Evolutionary conservation across 352 stramenopile species (phyloP), one percentile per base, ranked within the genome.

Genomic region (Phytophthora quininea): DNA sequence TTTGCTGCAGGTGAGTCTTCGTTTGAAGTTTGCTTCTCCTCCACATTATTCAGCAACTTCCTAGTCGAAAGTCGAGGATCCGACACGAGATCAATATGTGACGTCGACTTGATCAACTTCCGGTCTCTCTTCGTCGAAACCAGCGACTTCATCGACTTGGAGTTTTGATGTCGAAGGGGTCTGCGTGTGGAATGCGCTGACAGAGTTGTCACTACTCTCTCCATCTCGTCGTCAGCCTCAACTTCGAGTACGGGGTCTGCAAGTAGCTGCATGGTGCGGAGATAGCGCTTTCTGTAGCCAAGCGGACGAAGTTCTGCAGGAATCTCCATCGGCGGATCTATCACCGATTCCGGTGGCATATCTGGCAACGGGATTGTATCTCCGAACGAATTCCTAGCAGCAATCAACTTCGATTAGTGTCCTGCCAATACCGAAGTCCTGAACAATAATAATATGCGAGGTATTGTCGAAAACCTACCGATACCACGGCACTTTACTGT

Each of bases 211-310:
- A 53, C 37, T 29, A 12, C 29, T 12, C 47, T 14, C 11, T 71
- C 55, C 3, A 57, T n/a, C 49, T 75, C 56, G 49, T 33, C 56
- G n/a, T 30, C 40, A 4, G 8, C 49, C 5, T 63, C 58, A 15
- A 65, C 43, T 5, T 60, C 54, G 29, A 50, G 58, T 4, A 66
- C 24, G 3, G 67, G 51, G 14, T 78, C 72, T 12, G 56, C 50
- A n/a, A 86, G 71, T 42, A 92, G 71, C 59, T 91, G 84, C 60
- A 92, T 76, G 0, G 84, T 89, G 42, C 84, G 78, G 7, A 92
- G 49, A 50, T 92, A 91, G 3, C 80, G 73, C 2, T 60, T 58
- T 61, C 74, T 86, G 37, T 62, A 48, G 24, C 76, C 59, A 5
- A 90, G 66, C 6, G 84, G 84, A 1, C 80, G 76, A 38, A 91